Base-by-base conservation (phyloP, 2,329 filamentous ascomycete genomes). In the Penicillium digitatum region DNA sequence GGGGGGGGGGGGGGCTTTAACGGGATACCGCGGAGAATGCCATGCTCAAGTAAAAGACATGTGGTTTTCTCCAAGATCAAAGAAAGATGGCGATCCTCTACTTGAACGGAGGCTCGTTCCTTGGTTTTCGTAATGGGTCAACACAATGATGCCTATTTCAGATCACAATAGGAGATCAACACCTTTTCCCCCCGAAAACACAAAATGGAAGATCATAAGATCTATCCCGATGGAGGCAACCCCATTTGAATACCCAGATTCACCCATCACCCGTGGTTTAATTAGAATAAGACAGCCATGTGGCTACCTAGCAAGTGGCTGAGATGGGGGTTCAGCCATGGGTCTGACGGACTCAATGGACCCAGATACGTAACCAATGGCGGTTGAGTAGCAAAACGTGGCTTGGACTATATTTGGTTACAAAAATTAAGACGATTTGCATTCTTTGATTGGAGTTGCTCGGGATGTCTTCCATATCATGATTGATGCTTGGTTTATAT, bases 401-500 rank as follows among this genome's bases (percentile, higher is more conserved):
- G 20, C 32, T 45, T 45, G 9, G 1, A 31, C 12, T 10, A 14
- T 34, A n/a, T 29, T 18, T 12, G 32, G 24, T 24, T 24, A 22
- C 9, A 32, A 8, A 34, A 5, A 45, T 24, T n/a, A 34, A 24
- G 20, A 22, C 18, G 43, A 45, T 45, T 32, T 11, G 22, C 32
- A 16, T 45, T 22, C 43, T 32, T 44, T 18, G 18, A 14, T 14
- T 10, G 39, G 22, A n/a, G 14, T 35, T 48, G 5, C 14, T 42
- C 38, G 37, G 35, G 37, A 31, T 45, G 38, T 35, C 31, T 40
- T 58, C 35, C 26, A 46, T 29, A n/a, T 55, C 39, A 52, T 26
- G 34, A 49, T 44, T 57, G 58, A 62, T 56, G 59, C 53, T 57
- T 40, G 55, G 53, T 52, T 16, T 65, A 65, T 65, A 59, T 65